Evolutionary conservation across 495 filamentous ascomycete species (phyloP), one percentile per base, ranked within the genome.

Genomic region (Lepidopterella palustris): DNA sequence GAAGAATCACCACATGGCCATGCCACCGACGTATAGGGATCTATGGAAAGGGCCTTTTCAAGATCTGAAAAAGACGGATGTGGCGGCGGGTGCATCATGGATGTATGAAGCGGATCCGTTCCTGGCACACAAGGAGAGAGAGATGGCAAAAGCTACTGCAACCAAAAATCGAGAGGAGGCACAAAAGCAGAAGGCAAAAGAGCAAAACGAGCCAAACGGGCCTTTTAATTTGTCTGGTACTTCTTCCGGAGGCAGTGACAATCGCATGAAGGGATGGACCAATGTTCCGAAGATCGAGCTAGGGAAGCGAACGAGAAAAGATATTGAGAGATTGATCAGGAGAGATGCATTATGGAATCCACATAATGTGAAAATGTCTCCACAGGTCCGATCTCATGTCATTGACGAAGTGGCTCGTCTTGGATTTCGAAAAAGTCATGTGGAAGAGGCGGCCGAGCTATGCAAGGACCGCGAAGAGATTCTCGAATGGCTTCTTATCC

Each of bases 21-120:
- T 98, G 59, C 93, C 93, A n/a, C 93, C 95, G 1, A 84, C 82
- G 55, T 95, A 96, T 67, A 84, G 81, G 63, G 82, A 86, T 61
- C 74, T 96, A 27, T 98, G 93, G 93, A 92, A 92, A 72, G 82
- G 82, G 9, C 83, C 87, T 53, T 95, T 97, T 66, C 80, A 86
- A 47, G 80, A 82, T 2, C 71, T 96, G 59, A 97, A 95, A 72
- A 79, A 79, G 59, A 79, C 84, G 57, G 91, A 95, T 66, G 76
- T 86, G 11, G 84, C 81, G 62, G 82, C 86, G 53, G 90, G 89
- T 10, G 84, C 83, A 60, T 86, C 73, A 4, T 97, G 92, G 90
- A 85, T 95, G 82, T 98, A 97, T 67, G 91, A 95, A 63, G 92
- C 89, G 15, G 95, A 98, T 71, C 93, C 93, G 0, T 98, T 98